Evolutionary conservation across 2,329 filamentous ascomycete species (phyloP), one percentile per base, ranked within the genome.

Genomic region (Aspergillus fijiensis): DNA sequence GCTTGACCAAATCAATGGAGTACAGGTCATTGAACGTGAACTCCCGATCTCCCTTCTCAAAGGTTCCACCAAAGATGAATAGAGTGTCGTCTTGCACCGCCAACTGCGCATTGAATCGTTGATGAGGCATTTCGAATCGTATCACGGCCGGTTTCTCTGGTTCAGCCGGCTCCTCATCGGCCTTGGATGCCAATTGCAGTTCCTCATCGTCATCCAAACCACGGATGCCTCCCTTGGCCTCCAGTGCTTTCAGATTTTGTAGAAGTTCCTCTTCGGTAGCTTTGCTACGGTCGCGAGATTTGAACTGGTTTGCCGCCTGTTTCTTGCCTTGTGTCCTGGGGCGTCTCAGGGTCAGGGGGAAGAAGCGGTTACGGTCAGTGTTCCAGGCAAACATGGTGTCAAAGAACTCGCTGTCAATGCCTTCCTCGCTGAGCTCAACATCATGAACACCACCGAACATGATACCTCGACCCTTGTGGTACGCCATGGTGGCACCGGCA

Each of bases 321-420:
- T 86, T 88, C 66, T 88, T 89, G 63, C 86, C 84, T 51, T 85
- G 85, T 21, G 83, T 80, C 27, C 92, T 87, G 2, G 91, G 85
- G 67, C 92, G 91, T 55, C 93, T 84, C 50, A 98, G 80, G 10
- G 81, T 80, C 49, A 98, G 81, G 2, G 90, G 91, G 80, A 98
- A 97, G 79, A 96, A 98, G 9, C 95, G 85, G 73, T 99, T 99
- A 60, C 94, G 86, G 70, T 98, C 95, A 63, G 96, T 87, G 71
- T 96, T 97, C 91, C 93, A 98, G 5, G 93, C 90, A 70, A 90
- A 96, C 25, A 98, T 78, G 58, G 88, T 85, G 69, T 97, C 94
- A 80, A 98, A 99, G 77, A 99, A 99, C 74, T 97, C 93, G 72
- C 91, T 96, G 57, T 99, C 94, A 66, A 99, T 96, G 3, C 91